phyloP scores from a whole-genome alignment of 495 filamentous ascomycete genomes.

The Trichocladium antarcticum region DNA sequence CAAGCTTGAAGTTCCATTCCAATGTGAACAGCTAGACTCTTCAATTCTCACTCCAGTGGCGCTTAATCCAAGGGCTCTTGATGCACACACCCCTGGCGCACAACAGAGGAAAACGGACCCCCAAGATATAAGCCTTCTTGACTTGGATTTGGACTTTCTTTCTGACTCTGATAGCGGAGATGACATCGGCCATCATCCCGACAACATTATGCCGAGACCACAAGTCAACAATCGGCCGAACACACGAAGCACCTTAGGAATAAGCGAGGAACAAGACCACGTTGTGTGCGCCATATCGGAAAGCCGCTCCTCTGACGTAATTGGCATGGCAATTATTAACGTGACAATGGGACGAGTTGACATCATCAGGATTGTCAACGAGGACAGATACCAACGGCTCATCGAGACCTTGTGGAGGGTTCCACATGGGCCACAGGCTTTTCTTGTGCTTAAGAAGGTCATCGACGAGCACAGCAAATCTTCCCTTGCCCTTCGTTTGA shows the following conservation, averaged over 20 bases:
- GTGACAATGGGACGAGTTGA: constrained; percentile 62
- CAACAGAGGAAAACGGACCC: too few species aligned
- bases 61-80: too few species aligned
- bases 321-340: constrained; percentile 79
- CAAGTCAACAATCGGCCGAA: background rate
- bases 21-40: background rate
- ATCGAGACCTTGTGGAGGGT: constrained; percentile 50
- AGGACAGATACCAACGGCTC: constrained; percentile 61
- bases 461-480: constrained; percentile 60
- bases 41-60: background rate
- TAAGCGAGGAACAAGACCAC: constrained; percentile 34
- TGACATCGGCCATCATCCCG: background rate
- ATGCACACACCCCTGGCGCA: too few species aligned
- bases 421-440: constrained; percentile 31
- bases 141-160: background rate
- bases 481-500: constrained; percentile 48
- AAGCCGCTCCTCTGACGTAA: constrained; percentile 70
- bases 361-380: constrained; percentile 51
- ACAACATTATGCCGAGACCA: background rate
- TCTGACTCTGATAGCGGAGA: background rate
- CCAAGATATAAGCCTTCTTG: background rate
- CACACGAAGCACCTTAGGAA: background rate
- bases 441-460: constrained; percentile 36
- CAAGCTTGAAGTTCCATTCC: too few species aligned
- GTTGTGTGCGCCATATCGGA: constrained; percentile 89